Evolutionary conservation across 371 early-diverging fungal species (phyloP).

Genomic region (Mucor circinelloides): DNA sequence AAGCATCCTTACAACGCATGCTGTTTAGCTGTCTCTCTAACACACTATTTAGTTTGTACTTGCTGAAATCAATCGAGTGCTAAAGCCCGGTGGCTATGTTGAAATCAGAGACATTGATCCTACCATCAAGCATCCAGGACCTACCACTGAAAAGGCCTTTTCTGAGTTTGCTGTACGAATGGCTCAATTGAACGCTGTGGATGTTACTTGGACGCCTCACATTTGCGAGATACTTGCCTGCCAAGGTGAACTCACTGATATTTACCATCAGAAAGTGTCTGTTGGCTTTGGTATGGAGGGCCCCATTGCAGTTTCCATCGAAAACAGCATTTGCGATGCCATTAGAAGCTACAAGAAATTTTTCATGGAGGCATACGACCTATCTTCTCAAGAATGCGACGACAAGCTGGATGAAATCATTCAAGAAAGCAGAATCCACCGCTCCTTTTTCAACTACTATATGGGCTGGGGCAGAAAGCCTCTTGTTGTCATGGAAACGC

Average conservation of each 20-base stretch:
- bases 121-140: conserved; percentile 53
- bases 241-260: conserved; percentile 30
- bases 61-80: conserved; percentile 33
- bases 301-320: conserved; percentile 13
- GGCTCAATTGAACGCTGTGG: conserved; percentile 19
- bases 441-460: conserved; percentile 34
- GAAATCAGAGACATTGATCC: conserved; percentile 60
- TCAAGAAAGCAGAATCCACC: conserved; percentile 10
- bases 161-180: conserved; percentile 10
- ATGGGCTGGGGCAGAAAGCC: conserved; percentile 47
- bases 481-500: conserved; percentile 4
- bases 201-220: conserved; percentile 34
- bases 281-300: conserved; percentile 24
- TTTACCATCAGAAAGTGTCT: conserved; percentile 34
- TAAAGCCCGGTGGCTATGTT: conserved; percentile 61
- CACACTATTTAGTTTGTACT: conserved; percentile 19
- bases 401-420: conserved; percentile 16
- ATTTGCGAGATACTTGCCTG: conserved; percentile 22
- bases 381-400: conserved; percentile 11
- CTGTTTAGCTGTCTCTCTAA: not conserved
- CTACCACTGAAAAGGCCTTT: conserved; percentile 32
- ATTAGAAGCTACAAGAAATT: conserved; percentile 13
- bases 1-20: conserved; percentile 12
- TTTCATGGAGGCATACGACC: conserved; percentile 13
- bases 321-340: conserved; percentile 13